Conservation (phyloP, 805 yeast species). For the Kazachstania psychrophila region DNA sequence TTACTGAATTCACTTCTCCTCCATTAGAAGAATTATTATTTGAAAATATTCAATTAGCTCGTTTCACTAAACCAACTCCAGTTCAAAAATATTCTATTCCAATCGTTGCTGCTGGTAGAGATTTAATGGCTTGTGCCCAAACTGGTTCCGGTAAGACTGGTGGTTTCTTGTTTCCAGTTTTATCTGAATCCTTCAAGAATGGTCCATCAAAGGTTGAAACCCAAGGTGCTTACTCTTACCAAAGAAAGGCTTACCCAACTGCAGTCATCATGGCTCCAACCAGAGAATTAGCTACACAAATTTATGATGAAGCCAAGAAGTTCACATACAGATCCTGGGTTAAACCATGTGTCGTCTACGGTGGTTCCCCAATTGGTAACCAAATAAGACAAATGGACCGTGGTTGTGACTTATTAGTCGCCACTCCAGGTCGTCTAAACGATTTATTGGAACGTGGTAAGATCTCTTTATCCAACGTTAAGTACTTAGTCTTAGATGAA, state of each 20-base stretch:
- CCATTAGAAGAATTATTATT: slow-evolving; percentile 82
- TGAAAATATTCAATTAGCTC: slow-evolving; percentile 77
- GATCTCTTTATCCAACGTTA: slow-evolving; percentile 81
- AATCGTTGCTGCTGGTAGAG: slow-evolving; percentile 80
- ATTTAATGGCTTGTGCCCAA: slow-evolving; percentile 95
- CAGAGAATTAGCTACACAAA: slow-evolving; percentile 96
- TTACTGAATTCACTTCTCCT: slow-evolving; percentile 77
- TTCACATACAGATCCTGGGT: slow-evolving; percentile 98
- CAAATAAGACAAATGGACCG: slow-evolving; percentile 83
- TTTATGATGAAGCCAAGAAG: slow-evolving; percentile 90
- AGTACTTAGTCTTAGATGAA: slow-evolving; percentile 92
- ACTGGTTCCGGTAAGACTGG: slow-evolving; percentile 99
- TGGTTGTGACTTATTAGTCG: slow-evolving; percentile 94
- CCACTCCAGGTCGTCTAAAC: slow-evolving; percentile 98
- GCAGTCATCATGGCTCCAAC: slow-evolving; percentile 96
- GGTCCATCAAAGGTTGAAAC: slow-evolving; percentile 69
- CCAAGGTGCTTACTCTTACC: slow-evolving; percentile 32
- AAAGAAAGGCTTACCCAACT: slow-evolving; percentile 85
- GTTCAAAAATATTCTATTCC: slow-evolving; percentile 92
- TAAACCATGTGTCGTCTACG: slow-evolving; percentile 89
- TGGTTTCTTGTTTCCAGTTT: slow-evolving; percentile 96
- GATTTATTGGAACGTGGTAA: slow-evolving; percentile 93
- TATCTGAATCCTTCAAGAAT: slow-evolving; percentile 76
- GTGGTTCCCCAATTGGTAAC: slow-evolving; percentile 90
- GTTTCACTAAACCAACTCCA: slow-evolving; percentile 94